These are phyloP conservation scores for Macaranga tanarius DNA, from an alignment of 441 rosid genomes.

Conservation along the genomic window DNA sequence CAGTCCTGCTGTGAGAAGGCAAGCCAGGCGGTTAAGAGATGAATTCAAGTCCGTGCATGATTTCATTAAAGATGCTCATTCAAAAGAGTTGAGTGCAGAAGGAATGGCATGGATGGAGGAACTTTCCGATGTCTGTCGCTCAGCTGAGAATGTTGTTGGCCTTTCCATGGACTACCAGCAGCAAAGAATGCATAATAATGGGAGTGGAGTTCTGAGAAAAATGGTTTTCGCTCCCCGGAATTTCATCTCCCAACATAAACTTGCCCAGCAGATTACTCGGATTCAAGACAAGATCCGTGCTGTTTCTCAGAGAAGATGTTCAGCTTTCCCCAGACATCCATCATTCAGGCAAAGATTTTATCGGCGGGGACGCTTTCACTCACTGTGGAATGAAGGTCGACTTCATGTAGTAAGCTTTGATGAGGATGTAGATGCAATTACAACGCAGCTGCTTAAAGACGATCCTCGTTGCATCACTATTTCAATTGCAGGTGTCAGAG, in stretches of 20 bases:
- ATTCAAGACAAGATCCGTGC: not conserved
- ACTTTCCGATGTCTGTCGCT: not conserved
- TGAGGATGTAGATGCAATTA: slow-evolving; percentile 10
- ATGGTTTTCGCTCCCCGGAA: not conserved
- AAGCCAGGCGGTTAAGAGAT: slow-evolving; percentile 6
- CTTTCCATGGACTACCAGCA: not conserved
- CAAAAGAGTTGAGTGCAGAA: too few species aligned
- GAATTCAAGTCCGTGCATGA: not conserved
- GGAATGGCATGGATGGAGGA: slow-evolving; percentile 5
- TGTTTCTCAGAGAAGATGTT: not conserved
- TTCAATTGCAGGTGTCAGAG: slow-evolving; percentile 5
- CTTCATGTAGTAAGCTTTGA: not conserved
- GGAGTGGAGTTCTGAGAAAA: not conserved
- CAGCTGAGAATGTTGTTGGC: not conserved
- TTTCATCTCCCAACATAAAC: not conserved
- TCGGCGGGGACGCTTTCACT: not conserved
- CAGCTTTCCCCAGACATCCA: too few species aligned
- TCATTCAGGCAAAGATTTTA: too few species aligned
- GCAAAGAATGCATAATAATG: too few species aligned
- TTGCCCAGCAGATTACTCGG: not conserved
- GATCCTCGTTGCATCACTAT: slow-evolving; percentile 13
- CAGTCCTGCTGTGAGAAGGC: not conserved
- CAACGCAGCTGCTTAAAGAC: not conserved
- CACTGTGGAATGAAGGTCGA: not conserved
- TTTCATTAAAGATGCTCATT: not conserved